Percentiles rank a stretch among this genome's conserved stretches.
Conservation (phyloP, 2,329 filamentous ascomycete species). For the Diaporthe eres region DNA sequence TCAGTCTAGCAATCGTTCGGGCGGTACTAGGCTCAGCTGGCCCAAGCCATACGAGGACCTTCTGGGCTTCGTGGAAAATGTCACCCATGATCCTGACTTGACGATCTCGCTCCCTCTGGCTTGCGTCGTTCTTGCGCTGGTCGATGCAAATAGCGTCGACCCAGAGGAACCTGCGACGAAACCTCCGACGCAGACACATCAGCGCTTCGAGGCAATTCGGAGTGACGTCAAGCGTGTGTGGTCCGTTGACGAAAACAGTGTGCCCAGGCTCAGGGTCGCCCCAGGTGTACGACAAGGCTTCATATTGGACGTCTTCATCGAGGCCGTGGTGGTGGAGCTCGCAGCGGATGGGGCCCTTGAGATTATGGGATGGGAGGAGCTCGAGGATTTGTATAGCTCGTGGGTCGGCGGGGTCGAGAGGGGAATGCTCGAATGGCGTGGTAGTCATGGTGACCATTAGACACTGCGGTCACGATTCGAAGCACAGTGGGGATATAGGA, state of each 20-base stretch:
- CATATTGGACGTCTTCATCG: background rate
- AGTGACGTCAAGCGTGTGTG: background rate
- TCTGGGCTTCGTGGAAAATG: background rate
- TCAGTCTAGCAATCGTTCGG: background rate
- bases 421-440: background rate
- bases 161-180: background rate
- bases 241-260: background rate
- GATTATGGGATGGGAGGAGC: background rate
- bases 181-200: background rate
- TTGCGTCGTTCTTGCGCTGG: background rate
- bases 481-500: too few species aligned
- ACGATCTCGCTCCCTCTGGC: background rate
- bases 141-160: constrained; percentile 20
- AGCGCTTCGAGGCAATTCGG: constrained; percentile 14
- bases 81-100: constrained; percentile 17
- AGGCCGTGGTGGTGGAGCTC: background rate
- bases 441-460: background rate
- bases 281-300: constrained; percentile 17
- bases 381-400: background rate
- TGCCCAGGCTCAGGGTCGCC: background rate
- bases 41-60: constrained; percentile 18
- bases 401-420: background rate
- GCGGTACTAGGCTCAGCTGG: background rate
- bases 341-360: background rate
- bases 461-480: background rate